These are phyloP conservation scores for Leersia perrieri DNA, from an alignment of 176 grass and related monocot species.

Conservation along the genomic window DNA sequence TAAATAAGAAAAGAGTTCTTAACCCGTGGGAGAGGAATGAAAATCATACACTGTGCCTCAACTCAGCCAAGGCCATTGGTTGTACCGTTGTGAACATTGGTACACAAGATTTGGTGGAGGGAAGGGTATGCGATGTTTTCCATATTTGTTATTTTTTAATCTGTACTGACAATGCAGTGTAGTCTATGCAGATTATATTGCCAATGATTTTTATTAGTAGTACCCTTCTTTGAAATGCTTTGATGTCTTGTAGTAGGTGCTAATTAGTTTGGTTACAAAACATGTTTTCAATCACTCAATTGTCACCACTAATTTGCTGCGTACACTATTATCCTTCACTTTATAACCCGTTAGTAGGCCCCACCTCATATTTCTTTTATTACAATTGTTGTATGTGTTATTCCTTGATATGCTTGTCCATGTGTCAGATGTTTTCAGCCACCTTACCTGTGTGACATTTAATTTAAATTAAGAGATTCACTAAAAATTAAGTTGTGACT, in stretches of 20 bases:
- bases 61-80: conserved; percentile 98
- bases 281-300: neutral
- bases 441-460: neutral
- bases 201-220: neutral
- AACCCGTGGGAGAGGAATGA: conserved; percentile 99
- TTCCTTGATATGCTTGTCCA: neutral
- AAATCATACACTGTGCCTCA: conserved; percentile 99
- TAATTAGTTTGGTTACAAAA: neutral
- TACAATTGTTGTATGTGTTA: neutral
- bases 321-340: neutral
- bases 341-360: neutral
- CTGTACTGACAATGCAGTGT: conserved; percentile 3
- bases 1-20: conserved; percentile 96
- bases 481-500: neutral
- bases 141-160: neutral
- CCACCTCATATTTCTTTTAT: neutral
- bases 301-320: conserved; percentile 16
- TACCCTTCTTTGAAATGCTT: neutral
- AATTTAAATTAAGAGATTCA: conserved; percentile 23
- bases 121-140: conserved; percentile 59
- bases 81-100: conserved; percentile 99
- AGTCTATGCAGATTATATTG: neutral
- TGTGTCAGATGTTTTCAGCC: neutral
- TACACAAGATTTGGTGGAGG: conserved; percentile 97
- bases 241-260: neutral